These are phyloP conservation scores for Cercospora sojina DNA, from an alignment of 2,329 filamentous ascomycete genomes.

Conservation along the genomic window DNA sequence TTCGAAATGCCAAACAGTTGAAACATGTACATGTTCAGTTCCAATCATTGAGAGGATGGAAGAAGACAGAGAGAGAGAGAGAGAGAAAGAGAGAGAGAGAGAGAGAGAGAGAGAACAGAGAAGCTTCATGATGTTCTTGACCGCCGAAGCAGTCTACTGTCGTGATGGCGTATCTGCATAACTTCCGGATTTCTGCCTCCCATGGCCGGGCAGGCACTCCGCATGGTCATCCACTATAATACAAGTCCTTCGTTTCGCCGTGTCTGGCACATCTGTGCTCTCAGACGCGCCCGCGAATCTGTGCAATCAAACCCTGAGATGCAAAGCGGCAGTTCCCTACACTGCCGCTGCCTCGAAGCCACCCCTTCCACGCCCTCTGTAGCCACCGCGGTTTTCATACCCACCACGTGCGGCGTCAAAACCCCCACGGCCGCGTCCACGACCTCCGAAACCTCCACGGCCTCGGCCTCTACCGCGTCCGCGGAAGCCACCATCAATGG, in stretches of 20 bases:
- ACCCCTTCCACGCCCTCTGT: conserved; percentile 24
- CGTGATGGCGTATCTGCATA: conserved; percentile 2
- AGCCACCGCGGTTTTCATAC: conserved; percentile 18
- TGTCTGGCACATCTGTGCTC: not conserved
- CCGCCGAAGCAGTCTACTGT: conserved; percentile 1
- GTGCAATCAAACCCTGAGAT: conserved; percentile 5
- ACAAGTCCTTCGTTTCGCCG: conserved; percentile 4
- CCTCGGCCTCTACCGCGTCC: conserved; percentile 77
- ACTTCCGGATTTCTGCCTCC: not conserved
- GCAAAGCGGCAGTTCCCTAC: conserved; percentile 8
- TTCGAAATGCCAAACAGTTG: not conserved
- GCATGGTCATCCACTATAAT: conserved; percentile 13
- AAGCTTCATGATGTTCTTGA: not conserved
- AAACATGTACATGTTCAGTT: not conserved
- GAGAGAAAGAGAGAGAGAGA: too few relatives aligned
- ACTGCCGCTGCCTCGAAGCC: conserved; percentile 23
- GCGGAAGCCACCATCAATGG: conserved; percentile 74
- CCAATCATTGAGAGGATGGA: not conserved
- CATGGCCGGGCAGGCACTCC: not conserved
- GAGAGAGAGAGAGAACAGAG: not conserved
- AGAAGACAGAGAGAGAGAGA: not conserved
- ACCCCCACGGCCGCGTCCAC: conserved; percentile 50
- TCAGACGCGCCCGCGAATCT: not conserved
- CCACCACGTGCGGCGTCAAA: conserved; percentile 23
- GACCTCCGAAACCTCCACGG: conserved; percentile 52